A percentile compares a stretch with the other conserved stretches of the same genome.
These are phyloP conservation scores for Cerioporus squamosus DNA, from an alignment of 1,284 basidiomycete species.

Conservation along the genomic window DNA sequence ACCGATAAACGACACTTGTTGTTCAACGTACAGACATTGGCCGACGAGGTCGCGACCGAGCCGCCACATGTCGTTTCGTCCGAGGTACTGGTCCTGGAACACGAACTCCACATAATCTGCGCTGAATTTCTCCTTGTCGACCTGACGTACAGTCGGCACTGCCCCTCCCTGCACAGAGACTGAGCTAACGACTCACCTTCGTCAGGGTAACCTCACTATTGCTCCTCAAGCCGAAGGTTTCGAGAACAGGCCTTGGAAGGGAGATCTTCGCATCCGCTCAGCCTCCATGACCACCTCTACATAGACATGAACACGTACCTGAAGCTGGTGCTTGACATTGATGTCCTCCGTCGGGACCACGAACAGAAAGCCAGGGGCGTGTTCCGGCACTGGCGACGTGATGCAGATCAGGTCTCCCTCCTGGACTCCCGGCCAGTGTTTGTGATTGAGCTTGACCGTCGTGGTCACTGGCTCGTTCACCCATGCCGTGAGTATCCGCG, in stretches of 20 bases:
- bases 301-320: constrained; percentile 44
- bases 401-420: constrained; percentile 76
- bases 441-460: constrained; percentile 67
- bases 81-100: constrained; percentile 92
- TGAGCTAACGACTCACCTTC: constrained; percentile 51
- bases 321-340: constrained; percentile 61
- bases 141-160: constrained; percentile 44
- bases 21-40: constrained; percentile 73
- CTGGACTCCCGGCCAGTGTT: constrained; percentile 73
- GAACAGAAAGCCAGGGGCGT: constrained; percentile 63
- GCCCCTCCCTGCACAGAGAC: background rate
- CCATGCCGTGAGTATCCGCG: constrained; percentile 67
- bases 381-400: constrained; percentile 46
- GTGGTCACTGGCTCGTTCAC: constrained; percentile 67
- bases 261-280: constrained; percentile 56
- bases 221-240: constrained; percentile 71
- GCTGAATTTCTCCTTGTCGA: constrained; percentile 63
- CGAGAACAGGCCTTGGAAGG: constrained; percentile 69
- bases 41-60: constrained; percentile 78
- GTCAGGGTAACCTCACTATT: constrained; percentile 71
- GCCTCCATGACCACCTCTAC: background rate
- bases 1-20: constrained; percentile 79
- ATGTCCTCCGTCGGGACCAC: constrained; percentile 66
- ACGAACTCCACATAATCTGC: constrained; percentile 88
- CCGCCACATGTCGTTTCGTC: constrained; percentile 93